Conservation (phyloP, 805 yeast species). For the Saturnispora mendoncae region DNA sequence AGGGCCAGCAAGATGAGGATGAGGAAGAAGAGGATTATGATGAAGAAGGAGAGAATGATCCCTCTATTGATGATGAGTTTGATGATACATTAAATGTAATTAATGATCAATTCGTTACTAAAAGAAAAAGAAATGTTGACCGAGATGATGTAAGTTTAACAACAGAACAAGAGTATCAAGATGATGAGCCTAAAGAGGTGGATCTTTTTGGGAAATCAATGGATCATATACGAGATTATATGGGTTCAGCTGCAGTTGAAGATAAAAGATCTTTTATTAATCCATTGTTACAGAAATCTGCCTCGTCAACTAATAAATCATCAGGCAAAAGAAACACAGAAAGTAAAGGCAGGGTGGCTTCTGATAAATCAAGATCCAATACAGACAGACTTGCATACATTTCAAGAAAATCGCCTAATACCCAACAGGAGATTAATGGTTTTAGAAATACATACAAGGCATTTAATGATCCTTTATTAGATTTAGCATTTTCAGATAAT, state of each 20-base stretch:
- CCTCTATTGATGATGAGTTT: slow-evolving; percentile 16
- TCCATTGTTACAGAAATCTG: background rate
- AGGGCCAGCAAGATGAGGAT: too few relatives aligned
- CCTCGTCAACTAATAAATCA: too few relatives aligned
- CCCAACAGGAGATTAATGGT: background rate
- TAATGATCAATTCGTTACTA: slow-evolving; percentile 5
- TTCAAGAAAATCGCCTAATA: background rate
- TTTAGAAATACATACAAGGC: background rate
- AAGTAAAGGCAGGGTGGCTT: too few relatives aligned
- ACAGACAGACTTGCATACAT: background rate
- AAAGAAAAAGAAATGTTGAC: background rate
- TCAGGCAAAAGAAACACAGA: too few relatives aligned
- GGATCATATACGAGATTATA: background rate
- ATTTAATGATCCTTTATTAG: slow-evolving; percentile 5
- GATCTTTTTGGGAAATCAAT: background rate
- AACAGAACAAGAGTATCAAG: background rate
- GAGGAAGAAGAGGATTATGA: slow-evolving; percentile 9
- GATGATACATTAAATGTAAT: slow-evolving; percentile 13
- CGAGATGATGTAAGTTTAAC: background rate
- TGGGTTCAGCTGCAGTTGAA: background rate
- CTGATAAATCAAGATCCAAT: too few relatives aligned
- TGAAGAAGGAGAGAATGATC: slow-evolving; percentile 12
- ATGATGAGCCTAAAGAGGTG: slow-evolving; percentile 8
- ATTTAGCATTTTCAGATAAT: slow-evolving; percentile 5
- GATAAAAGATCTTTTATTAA: background rate